Evolutionary conservation across 441 rosid genomes (phyloP), one percentile per base, ranked within the genome.

Genomic region (Bocquillonia castaneifolia): DNA sequence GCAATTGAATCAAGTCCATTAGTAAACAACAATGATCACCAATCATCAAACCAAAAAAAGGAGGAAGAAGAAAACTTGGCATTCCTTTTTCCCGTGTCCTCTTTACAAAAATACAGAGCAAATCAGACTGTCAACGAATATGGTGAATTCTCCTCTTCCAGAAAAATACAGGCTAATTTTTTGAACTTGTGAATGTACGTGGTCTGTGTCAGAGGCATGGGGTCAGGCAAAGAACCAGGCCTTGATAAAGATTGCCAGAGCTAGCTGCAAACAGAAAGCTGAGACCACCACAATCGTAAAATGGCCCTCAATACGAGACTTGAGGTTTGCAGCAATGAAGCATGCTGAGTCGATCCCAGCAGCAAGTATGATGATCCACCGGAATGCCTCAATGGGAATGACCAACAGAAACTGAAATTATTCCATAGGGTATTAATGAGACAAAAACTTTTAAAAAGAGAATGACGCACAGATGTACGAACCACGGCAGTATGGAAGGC

Each of bases 151-250:
- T 61, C 23, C 37, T 47, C 70, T 71, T 36, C 68, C 22, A 17
- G 55, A 57, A 22, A 65, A 53, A 34, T 40, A 36, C 28, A 45
- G 31, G 45, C 52, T 0, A n/a, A 28, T 14, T 60, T 64, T 55
- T 37, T 6, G 9, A 34, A 56, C 20, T 56, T 17, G 25, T 40
- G 6, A 47, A 58, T 44, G 32, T 39, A 61, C 59, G 64, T 36
- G 22, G 18, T 15, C 9, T 31, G 56, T 59, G 53, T 44, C 5
- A 39, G 59, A 62, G 68, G 68, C 40, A n/a, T n/a, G n/a, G n/a
- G n/a, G n/a, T 79, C 74, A 94, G 39, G 97, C 83, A 75, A 94
- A 94, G 83, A 94, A 94, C 94, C 91, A 88, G 74, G 81, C 96
- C 83, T 92, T 94, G 81, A 94, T 76, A 79, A 94, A 90, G 81